Conservation (phyloP, 225 moss, liverwort and hornwort genomes). For the Lunularia cruciata region DNA sequence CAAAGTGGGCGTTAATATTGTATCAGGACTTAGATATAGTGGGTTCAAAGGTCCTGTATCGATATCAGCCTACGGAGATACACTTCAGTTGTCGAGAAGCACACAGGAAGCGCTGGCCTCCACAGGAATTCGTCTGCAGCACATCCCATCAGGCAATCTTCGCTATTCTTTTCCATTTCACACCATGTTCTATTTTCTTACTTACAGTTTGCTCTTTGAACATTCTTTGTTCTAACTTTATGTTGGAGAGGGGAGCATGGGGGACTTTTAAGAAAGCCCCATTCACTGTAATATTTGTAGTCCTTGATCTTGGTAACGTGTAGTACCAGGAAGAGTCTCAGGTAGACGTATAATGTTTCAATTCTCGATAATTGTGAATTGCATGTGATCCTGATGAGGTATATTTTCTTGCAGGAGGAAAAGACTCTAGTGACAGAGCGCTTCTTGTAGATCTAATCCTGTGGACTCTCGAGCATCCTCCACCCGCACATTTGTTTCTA, state of each 20-base stretch:
- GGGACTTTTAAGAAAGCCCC: too few species aligned
- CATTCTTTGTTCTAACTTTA: too few species aligned
- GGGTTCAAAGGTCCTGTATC: conserved; percentile 54
- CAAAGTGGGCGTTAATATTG: conserved; percentile 46
- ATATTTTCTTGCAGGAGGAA: conserved; percentile 40
- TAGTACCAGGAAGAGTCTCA: too few species aligned
- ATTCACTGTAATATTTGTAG: too few species aligned
- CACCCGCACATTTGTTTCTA: conserved; percentile 87
- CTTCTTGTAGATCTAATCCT: conserved; percentile 90
- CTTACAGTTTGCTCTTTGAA: neutral
- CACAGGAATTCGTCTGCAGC: conserved; percentile 51
- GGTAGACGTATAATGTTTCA: too few species aligned
- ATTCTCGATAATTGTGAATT: too few species aligned
- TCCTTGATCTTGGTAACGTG: too few species aligned
- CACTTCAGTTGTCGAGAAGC: conserved; percentile 45
- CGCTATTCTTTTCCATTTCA: neutral
- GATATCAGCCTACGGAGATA: conserved; percentile 55
- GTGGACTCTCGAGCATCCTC: conserved; percentile 88
- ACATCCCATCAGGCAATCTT: conserved; percentile 44
- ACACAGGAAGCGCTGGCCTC: conserved; percentile 48
- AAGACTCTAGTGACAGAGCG: conserved; percentile 93
- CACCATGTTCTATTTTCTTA: neutral
- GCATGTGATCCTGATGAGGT: neutral
- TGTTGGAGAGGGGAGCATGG: too few species aligned
- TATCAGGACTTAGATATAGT: conserved; percentile 37